These are phyloP conservation scores for Hsuehochloa calcarea DNA, from an alignment of 176 grass and related monocot species.

Conservation along the genomic window DNA sequence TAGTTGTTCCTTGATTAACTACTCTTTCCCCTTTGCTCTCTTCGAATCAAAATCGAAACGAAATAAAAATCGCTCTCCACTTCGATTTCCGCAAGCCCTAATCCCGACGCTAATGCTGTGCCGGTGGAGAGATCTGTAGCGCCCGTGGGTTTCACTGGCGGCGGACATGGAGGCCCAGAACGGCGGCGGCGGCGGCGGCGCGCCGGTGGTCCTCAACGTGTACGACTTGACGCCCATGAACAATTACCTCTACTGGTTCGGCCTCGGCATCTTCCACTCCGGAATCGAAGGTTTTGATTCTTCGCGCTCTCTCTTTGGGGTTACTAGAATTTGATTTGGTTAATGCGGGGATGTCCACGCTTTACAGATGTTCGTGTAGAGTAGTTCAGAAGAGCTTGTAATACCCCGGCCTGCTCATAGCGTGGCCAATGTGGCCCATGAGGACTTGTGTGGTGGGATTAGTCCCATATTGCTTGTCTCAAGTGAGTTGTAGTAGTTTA, in stretches of 20 bases:
- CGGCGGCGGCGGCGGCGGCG: not conserved
- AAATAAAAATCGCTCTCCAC: not conserved
- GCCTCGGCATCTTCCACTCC: conserved; percentile 75
- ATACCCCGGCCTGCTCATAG: too few relatives aligned
- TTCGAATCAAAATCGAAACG: not conserved
- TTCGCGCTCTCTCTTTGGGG: not conserved
- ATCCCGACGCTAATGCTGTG: conserved; percentile 26
- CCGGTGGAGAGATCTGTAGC: conserved; percentile 26
- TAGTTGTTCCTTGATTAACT: not conserved
- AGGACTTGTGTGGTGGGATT: too few relatives aligned
- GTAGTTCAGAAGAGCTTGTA: not conserved
- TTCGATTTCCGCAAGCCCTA: not conserved
- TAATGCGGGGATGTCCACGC: not conserved
- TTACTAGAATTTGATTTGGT: not conserved
- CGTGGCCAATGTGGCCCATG: too few relatives aligned
- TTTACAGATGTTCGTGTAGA: not conserved
- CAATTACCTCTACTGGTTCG: conserved; percentile 70
- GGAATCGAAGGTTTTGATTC: conserved; percentile 60
- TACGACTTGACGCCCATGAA: conserved; percentile 75
- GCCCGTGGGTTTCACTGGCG: not conserved
- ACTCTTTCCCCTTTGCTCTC: conserved; percentile 11
- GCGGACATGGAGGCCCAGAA: conserved; percentile 26
- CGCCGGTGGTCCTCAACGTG: conserved; percentile 60
- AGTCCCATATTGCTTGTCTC: too few relatives aligned
- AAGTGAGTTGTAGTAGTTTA: too few relatives aligned